Conservation (phyloP, 1,139 yeast genomes). For the Suhomyces maxii region DNA sequence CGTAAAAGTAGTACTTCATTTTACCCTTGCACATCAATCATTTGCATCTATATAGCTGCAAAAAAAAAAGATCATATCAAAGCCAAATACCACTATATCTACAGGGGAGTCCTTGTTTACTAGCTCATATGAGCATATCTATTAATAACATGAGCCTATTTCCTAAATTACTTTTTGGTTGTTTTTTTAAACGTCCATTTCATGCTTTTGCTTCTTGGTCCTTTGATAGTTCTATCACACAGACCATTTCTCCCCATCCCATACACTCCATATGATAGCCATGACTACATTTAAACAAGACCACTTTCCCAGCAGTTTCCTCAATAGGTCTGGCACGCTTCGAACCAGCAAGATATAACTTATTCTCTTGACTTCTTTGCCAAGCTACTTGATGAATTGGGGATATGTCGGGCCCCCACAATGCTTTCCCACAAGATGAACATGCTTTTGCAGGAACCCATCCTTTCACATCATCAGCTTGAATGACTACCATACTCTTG, state of each 20-base stretch:
- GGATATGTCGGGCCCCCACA: constrained; percentile 62
- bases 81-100: no score
- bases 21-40: no score
- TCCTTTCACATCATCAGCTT: constrained; percentile 48
- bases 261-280: constrained; percentile 69
- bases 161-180: no score
- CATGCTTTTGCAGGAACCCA: constrained; percentile 62
- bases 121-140: no score
- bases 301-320: constrained; percentile 18
- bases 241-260: constrained; percentile 13
- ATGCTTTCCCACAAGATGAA: constrained; percentile 65
- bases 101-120: no score
- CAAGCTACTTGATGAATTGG: constrained; percentile 46
- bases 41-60: no score
- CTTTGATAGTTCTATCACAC: constrained; percentile 9
- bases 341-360: constrained; percentile 9
- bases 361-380: constrained; percentile 39
- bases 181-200: background rate
- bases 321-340: constrained; percentile 7
- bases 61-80: no score
- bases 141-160: no score
- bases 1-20: no score
- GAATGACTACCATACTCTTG: constrained; percentile 41
- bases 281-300: constrained; percentile 51
- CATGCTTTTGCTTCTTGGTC: background rate